These are phyloP conservation scores for Acanthamoeba culbertsoni DNA, from an alignment of 208 protist genomes.

Conservation along the genomic window DNA sequence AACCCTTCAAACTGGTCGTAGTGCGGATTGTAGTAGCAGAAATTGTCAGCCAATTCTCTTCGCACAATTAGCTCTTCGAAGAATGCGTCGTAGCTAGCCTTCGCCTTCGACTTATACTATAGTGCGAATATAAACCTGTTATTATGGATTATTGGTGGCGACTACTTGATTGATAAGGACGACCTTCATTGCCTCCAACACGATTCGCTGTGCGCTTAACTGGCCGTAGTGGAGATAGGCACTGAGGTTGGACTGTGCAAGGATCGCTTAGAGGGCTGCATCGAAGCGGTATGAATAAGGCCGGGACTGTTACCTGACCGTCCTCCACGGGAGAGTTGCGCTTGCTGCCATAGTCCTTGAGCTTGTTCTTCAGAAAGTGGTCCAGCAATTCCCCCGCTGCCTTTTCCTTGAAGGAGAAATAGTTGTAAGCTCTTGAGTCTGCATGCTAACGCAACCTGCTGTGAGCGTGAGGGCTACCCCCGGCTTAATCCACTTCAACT, in stretches of 20 bases:
- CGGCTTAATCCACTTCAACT: background rate
- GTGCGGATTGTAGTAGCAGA: conserved; percentile 76
- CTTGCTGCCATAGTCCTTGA: background rate
- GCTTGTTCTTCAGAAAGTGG: background rate
- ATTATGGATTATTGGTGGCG: too few relatives aligned
- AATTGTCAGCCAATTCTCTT: conserved; percentile 78
- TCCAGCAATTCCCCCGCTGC: background rate
- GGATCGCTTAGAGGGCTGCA: too few relatives aligned
- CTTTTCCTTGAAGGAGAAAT: too few relatives aligned
- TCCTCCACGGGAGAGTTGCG: background rate
- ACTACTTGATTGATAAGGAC: too few relatives aligned
- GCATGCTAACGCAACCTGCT: background rate
- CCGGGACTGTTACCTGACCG: background rate
- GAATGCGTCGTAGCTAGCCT: conserved; percentile 40
- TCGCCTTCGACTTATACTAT: background rate
- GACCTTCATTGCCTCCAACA: background rate
- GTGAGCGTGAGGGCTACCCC: background rate
- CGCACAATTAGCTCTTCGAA: conserved; percentile 76
- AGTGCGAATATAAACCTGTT: too few relatives aligned
- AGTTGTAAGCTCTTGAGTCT: background rate
- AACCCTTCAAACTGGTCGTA: conserved; percentile 71
- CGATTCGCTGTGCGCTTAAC: conserved; percentile 49
- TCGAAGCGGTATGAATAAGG: too few relatives aligned
- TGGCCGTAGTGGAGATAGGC: conserved; percentile 73
- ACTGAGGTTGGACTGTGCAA: background rate